Evolutionary conservation across 306 rosid species (phyloP).

Genomic region (Vigna hirtella): DNA sequence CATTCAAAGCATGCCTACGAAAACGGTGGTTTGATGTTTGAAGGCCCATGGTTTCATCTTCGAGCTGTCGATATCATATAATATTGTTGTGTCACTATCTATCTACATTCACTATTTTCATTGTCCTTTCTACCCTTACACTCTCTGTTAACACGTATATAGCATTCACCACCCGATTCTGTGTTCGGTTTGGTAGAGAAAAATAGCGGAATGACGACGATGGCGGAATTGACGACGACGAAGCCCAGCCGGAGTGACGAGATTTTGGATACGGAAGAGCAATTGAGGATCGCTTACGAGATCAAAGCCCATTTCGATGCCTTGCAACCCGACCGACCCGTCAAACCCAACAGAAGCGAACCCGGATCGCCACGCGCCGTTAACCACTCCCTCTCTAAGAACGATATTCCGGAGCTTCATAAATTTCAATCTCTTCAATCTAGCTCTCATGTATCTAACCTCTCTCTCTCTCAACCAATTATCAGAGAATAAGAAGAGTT

Average conservation of each 20-base stretch:
- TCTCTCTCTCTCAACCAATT: neutral
- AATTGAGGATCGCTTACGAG: conserved; percentile 57
- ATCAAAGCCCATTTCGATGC: conserved; percentile 73
- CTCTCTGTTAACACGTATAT: neutral
- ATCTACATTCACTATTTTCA: neutral
- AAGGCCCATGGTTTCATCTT: conserved; percentile 37
- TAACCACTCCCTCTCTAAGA: neutral
- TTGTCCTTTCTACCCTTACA: neutral
- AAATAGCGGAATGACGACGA: conserved; percentile 35
- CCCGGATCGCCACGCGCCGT: conserved; percentile 30
- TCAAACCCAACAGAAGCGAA: conserved; percentile 80
- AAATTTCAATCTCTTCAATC: conserved; percentile 68
- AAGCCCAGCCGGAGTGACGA: conserved; percentile 88
- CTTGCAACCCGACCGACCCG: conserved; percentile 61
- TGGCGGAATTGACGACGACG: conserved; percentile 50
- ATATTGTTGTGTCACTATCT: neutral
- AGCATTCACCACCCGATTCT: neutral
- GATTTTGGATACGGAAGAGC: conserved; percentile 61
- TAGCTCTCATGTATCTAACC: conserved; percentile 47
- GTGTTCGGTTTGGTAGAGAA: neutral
- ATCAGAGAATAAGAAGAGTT: neutral
- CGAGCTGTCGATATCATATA: neutral
- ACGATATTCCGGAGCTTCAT: conserved; percentile 63
- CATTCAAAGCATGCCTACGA: neutral
- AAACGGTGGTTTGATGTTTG: conserved; percentile 33